Percentiles rank a stretch among this genome's conserved stretches.
These are phyloP conservation scores for Salix dunnii DNA, from an alignment of 345 rosid genomes.

Conservation along the genomic window DNA sequence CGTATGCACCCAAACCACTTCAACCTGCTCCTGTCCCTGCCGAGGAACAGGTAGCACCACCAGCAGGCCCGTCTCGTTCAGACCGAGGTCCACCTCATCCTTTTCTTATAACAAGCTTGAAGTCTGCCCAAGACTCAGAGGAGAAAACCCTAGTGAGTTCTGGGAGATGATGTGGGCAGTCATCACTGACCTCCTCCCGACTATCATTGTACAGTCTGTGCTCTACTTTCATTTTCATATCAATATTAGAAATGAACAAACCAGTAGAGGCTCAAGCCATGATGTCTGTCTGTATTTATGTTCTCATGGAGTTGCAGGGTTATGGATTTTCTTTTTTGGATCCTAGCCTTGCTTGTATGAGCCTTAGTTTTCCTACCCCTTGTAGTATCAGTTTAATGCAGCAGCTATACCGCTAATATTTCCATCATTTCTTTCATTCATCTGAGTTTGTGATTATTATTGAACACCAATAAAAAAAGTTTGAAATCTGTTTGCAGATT, in stretches of 20 bases:
- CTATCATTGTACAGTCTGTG: slow-evolving; percentile 27
- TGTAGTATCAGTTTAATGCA: background rate
- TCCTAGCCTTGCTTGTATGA: slow-evolving; percentile 35
- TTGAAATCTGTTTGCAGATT: no score
- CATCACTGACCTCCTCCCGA: slow-evolving; percentile 1
- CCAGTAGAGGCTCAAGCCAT: slow-evolving; percentile 9
- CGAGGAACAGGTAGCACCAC: slow-evolving; percentile 18
- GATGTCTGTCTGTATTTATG: background rate
- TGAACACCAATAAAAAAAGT: no score
- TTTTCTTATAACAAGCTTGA: slow-evolving; percentile 3
- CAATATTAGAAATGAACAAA: slow-evolving; percentile 8
- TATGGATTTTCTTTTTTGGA: slow-evolving; percentile 41
- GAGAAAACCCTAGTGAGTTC: slow-evolving; percentile 40
- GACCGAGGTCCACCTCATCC: slow-evolving; percentile 19
- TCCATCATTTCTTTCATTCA: no score
- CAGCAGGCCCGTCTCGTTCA: slow-evolving; percentile 20
- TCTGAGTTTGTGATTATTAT: no score
- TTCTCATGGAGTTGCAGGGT: slow-evolving; percentile 30
- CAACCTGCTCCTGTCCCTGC: slow-evolving; percentile 30
- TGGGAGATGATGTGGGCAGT: slow-evolving; percentile 37
- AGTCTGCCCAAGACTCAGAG: slow-evolving; percentile 23
- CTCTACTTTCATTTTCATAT: slow-evolving; percentile 3
- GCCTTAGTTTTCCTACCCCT: background rate
- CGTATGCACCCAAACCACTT: slow-evolving; percentile 47
- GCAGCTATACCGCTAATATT: no score